A percentile compares a stretch with the other conserved stretches of the same genome.
Evolutionary conservation across 345 rosid genomes (phyloP).

Genomic region (Balakata baccata): DNA sequence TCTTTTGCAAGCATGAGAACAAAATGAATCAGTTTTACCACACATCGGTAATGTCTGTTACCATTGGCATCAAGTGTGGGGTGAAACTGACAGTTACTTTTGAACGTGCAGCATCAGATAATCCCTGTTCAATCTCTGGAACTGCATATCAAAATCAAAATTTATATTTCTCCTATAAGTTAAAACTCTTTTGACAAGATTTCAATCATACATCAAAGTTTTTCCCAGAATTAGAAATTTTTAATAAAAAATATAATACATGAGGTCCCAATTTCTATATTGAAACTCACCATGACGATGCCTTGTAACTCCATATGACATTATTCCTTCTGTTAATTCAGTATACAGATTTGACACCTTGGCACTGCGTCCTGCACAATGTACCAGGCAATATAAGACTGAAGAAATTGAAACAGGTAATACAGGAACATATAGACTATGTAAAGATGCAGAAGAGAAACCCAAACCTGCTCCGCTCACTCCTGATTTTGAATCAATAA

Average conservation of each 20-base stretch:
- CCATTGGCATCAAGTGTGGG: conserved; percentile 99
- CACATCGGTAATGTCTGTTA: conserved; percentile 20
- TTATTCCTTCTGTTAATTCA: conserved; percentile 87
- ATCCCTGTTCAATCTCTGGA: conserved; percentile 98
- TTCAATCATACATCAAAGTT: not conserved
- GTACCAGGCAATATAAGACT: conserved; percentile 8
- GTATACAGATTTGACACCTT: conserved; percentile 79
- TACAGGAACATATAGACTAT: not conserved
- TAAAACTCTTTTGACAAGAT: not conserved
- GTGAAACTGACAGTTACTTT: conserved; percentile 89
- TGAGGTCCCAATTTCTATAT: not conserved
- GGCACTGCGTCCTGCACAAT: conserved; percentile 82
- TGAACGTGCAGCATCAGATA: conserved; percentile 64
- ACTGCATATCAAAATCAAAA: conserved; percentile 45
- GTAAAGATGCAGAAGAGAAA: conserved; percentile 11
- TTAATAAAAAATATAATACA: not conserved
- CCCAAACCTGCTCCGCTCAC: conserved; percentile 94
- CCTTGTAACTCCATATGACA: conserved; percentile 81
- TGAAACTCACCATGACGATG: conserved; percentile 83
- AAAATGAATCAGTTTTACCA: conserved; percentile 9
- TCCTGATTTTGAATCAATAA: conserved; percentile 91
- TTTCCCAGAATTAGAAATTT: not conserved
- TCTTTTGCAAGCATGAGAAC: conserved; percentile 9
- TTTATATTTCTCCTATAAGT: conserved; percentile 4
- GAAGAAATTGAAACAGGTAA: conserved; percentile 16